Percentiles rank a stretch among this genome's conserved stretches.
These are phyloP conservation scores for Trichoderma atrobrunneum DNA, from an alignment of 2,329 filamentous ascomycete species.

Conservation along the genomic window DNA sequence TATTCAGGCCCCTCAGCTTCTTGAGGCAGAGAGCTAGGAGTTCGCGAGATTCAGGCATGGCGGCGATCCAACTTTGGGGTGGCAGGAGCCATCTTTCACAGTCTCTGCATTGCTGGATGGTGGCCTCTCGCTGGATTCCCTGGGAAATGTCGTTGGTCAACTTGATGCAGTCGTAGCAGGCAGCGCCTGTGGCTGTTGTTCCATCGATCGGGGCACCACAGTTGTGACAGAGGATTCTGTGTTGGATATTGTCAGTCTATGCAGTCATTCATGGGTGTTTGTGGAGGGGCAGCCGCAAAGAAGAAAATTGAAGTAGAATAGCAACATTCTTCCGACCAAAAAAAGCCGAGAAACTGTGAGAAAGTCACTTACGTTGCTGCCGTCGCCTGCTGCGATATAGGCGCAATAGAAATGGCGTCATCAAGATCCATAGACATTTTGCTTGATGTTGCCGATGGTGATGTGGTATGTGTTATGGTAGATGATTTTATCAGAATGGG, in stretches of 20 bases:
- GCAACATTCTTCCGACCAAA: not conserved
- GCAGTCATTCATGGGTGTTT: not conserved
- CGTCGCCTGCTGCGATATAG: conserved; percentile 31
- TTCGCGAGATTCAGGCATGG: conserved; percentile 83
- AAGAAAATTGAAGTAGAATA: not conserved
- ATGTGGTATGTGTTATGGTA: conserved; percentile 9
- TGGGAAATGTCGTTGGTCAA: conserved; percentile 89
- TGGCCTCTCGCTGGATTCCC: conserved; percentile 87
- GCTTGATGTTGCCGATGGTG: conserved; percentile 16
- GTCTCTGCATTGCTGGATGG: conserved; percentile 86
- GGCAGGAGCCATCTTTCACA: conserved; percentile 93
- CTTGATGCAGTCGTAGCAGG: conserved; percentile 96
- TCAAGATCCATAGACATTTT: conserved; percentile 46
- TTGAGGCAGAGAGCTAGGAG: conserved; percentile 87
- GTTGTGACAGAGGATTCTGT: conserved; percentile 86
- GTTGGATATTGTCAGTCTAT: not conserved
- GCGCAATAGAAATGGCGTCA: conserved; percentile 40
- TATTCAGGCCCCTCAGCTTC: conserved; percentile 80
- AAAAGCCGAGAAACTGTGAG: not conserved
- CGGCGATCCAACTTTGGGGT: conserved; percentile 81
- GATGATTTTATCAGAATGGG: not conserved
- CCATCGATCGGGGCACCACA: conserved; percentile 95
- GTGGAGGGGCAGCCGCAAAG: not conserved
- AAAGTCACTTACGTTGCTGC: conserved; percentile 39
- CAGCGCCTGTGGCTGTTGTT: conserved; percentile 77